A percentile compares a stretch with the other conserved stretches of the same genome.
phyloP scores from a whole-genome alignment of 2,329 filamentous ascomycete species.

The Talaromyces islandicus region DNA sequence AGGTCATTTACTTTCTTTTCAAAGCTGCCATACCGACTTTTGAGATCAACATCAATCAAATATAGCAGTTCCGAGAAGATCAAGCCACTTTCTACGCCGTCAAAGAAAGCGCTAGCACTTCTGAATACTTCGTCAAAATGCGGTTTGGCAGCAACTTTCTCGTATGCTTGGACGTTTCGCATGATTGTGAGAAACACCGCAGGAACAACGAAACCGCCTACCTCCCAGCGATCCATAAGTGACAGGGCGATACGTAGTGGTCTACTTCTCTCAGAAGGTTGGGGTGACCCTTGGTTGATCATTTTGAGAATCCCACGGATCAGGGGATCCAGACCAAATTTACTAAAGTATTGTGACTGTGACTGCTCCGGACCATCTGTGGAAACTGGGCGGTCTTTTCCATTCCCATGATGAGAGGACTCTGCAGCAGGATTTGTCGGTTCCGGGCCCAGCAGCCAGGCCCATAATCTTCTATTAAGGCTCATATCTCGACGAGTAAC shows the following conservation, averaged over 20 bases:
- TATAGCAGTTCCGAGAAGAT: constrained; percentile 81
- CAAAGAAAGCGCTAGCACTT: constrained; percentile 93
- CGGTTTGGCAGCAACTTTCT: constrained; percentile 58
- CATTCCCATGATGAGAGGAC: constrained; percentile 20
- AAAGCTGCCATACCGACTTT: constrained; percentile 44
- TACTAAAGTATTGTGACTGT: constrained; percentile 75
- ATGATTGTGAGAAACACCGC: constrained; percentile 84
- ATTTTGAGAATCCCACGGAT: constrained; percentile 69
- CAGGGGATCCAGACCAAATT: constrained; percentile 68
- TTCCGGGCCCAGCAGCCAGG: constrained; percentile 86
- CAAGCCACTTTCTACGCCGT: constrained; percentile 88
- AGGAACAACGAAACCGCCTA: constrained; percentile 82
- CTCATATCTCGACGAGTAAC: constrained; percentile 93
- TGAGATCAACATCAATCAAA: constrained; percentile 50
- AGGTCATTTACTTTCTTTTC: constrained; percentile 57
- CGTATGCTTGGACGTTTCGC: constrained; percentile 70
- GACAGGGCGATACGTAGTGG: constrained; percentile 91
- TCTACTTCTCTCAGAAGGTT: constrained; percentile 64
- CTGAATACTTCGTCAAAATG: constrained; percentile 82
- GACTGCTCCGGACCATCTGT: constrained; percentile 44
- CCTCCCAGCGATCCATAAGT: constrained; percentile 97
- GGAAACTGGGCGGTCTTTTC: constrained; percentile 18
- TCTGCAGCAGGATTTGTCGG: constrained; percentile 31
- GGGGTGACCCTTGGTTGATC: constrained; percentile 54
- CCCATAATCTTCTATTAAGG: constrained; percentile 88